These are phyloP conservation scores for Clarireedia monteithiana DNA, from an alignment of 2,329 filamentous ascomycete genomes.

Conservation along the genomic window DNA sequence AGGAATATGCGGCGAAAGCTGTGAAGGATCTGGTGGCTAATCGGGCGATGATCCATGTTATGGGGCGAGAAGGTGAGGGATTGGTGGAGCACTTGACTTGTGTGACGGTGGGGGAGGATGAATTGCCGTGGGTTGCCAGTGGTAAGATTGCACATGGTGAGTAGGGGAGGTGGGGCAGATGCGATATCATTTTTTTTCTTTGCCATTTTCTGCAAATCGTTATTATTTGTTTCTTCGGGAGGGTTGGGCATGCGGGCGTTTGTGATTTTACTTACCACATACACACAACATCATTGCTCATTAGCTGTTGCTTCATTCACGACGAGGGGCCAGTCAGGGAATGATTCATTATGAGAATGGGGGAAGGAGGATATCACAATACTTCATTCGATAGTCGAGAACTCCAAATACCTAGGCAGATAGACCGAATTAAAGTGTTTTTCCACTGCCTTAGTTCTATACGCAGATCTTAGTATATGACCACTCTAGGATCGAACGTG, in stretches of 20 bases:
- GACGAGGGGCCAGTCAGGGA: too few species aligned
- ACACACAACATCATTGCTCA: neutral
- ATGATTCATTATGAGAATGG: too few species aligned
- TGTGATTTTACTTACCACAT: conserved; percentile 1
- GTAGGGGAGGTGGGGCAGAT: neutral
- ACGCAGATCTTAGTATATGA: neutral
- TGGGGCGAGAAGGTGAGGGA: conserved; percentile 1
- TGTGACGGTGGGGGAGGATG: conserved; percentile 14
- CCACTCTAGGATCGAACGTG: neutral
- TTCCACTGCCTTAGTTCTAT: neutral
- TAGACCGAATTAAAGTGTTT: neutral
- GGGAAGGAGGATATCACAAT: too few species aligned
- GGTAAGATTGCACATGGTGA: neutral
- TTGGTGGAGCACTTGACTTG: conserved; percentile 22
- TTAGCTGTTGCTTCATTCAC: too few species aligned
- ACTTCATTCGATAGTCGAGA: too few species aligned
- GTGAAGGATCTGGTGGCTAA: conserved; percentile 17
- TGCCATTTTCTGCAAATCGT: neutral
- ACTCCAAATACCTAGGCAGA: neutral
- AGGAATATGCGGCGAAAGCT: conserved; percentile 13
- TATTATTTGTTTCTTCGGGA: neutral
- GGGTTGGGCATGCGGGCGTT: too few species aligned
- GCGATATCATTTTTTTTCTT: neutral
- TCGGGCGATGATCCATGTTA: conserved; percentile 17
- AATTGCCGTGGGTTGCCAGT: conserved; percentile 18